These are phyloP conservation scores for Podospora sp. DNA, from an alignment of 495 filamentous ascomycete species.

Conservation along the genomic window DNA sequence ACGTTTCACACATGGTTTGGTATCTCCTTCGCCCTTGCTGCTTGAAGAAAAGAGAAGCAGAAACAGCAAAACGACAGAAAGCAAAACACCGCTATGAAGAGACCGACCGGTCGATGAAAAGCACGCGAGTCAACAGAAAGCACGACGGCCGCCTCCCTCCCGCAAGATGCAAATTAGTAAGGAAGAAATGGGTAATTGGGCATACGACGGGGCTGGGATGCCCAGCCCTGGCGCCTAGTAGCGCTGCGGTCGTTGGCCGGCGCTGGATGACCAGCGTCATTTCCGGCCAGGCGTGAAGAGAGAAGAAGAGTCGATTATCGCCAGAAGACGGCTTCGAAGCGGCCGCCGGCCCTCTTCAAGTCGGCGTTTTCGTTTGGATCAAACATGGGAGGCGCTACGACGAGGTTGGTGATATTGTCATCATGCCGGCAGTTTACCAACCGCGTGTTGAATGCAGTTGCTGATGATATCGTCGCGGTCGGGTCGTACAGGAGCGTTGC, in stretches of 20 bases:
- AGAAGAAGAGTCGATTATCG: background rate
- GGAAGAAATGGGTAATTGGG: background rate
- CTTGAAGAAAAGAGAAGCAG: background rate
- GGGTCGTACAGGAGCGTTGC: too few relatives aligned
- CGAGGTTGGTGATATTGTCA: too few relatives aligned
- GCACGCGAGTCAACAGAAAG: background rate
- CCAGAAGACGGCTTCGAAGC: background rate
- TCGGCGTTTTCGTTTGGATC: too few relatives aligned
- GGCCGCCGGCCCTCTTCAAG: background rate
- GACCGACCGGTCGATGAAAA: background rate
- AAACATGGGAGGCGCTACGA: too few relatives aligned
- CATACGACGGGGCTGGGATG: background rate
- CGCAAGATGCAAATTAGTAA: background rate
- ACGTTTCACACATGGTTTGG: constrained; percentile 24
- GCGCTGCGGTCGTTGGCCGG: background rate
- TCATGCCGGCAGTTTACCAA: too few relatives aligned
- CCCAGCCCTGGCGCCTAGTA: background rate
- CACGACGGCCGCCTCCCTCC: background rate
- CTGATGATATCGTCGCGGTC: too few relatives aligned
- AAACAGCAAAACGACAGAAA: background rate
- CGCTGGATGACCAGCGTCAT: background rate
- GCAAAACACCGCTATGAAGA: background rate
- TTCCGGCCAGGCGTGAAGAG: background rate
- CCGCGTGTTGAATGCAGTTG: too few relatives aligned
- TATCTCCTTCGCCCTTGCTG: background rate